Evolutionary conservation across 2,329 filamentous ascomycete species (phyloP).

Genomic region (Verticillium albo-atrum): DNA sequence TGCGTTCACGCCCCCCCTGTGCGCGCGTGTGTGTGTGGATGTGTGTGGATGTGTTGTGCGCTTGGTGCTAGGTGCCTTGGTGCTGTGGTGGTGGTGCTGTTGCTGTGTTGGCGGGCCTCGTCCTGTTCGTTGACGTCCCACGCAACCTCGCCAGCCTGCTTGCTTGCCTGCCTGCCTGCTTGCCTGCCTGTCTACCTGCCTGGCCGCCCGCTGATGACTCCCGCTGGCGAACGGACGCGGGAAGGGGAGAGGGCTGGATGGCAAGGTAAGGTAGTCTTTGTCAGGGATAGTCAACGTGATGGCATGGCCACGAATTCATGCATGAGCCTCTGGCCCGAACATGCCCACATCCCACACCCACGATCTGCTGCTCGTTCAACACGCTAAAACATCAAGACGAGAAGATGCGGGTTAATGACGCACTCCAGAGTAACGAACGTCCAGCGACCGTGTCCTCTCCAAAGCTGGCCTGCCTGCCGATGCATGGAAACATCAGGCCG

Average conservation of each 20-base stretch:
- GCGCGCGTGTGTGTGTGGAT: not conserved
- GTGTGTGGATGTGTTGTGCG: no score
- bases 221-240: not conserved
- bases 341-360: conserved; percentile 20
- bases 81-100: not conserved
- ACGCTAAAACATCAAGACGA: conserved; percentile 15
- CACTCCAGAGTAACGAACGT: not conserved
- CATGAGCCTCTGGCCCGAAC: conserved; percentile 29
- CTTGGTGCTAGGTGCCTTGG: not conserved
- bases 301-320: conserved; percentile 41
- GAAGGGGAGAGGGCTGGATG: not conserved
- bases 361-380: conserved; percentile 18
- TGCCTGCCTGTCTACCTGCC: no score
- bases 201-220: not conserved
- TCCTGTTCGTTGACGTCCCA: not conserved
- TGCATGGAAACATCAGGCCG: no score
- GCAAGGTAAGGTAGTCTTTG: not conserved
- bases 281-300: conserved; percentile 26
- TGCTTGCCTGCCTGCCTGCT: no score
- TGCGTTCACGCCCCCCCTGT: not conserved
- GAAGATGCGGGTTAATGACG: conserved; percentile 1
- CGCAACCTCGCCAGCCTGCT: not conserved
- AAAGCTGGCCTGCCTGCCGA: not conserved
- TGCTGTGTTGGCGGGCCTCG: not conserved
- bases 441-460: not conserved